Evolutionary conservation across 2,329 filamentous ascomycete genomes (phyloP).

Genomic region (Ceratocystis ficicola): DNA sequence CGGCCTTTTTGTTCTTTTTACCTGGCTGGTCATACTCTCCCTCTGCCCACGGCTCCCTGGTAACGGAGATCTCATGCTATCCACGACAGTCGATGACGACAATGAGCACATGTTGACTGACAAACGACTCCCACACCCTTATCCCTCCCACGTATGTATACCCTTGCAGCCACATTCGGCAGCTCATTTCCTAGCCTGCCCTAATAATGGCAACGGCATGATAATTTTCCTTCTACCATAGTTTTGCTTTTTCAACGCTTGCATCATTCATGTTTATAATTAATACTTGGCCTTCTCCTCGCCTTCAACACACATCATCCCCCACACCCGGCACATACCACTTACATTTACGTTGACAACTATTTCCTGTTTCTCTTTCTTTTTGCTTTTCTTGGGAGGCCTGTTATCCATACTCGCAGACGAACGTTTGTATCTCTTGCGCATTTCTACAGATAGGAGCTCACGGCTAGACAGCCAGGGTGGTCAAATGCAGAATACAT

Average conservation of each 20-base stretch:
- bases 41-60: not conserved
- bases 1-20: not conserved
- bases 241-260: not conserved
- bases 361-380: not conserved
- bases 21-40: not conserved
- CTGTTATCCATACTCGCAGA: not conserved
- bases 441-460: not conserved
- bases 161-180: constrained; percentile 6
- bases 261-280: constrained; percentile 8
- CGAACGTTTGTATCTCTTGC: not conserved
- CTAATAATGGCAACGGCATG: too few relatives aligned
- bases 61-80: constrained; percentile 25
- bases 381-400: not conserved
- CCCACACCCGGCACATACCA: not conserved
- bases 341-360: not conserved
- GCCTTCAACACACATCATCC: not conserved
- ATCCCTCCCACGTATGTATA: constrained; percentile 9
- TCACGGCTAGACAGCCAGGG: not conserved
- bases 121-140: constrained; percentile 9
- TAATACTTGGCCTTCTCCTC: not conserved
- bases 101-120: constrained; percentile 1
- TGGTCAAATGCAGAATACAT: not conserved
- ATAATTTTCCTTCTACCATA: not conserved
- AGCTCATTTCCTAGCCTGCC: not conserved
- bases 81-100: constrained; percentile 16